phyloP scores from a whole-genome alignment of 1,139 yeast genomes.

The Debaryomyces sp. region DNA sequence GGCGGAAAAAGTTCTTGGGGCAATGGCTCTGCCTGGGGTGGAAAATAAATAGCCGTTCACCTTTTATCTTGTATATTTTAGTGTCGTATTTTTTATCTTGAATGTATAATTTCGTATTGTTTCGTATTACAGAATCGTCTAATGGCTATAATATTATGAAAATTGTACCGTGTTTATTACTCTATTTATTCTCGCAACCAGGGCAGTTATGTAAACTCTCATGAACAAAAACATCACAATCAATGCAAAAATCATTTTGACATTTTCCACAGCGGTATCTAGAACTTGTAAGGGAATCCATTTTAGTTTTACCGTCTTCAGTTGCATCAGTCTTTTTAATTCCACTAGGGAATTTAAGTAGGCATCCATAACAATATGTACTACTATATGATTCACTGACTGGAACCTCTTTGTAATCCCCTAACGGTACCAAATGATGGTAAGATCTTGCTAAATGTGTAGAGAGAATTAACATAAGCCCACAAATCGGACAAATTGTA shows the following conservation, averaged over 20 bases:
- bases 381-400: slow-evolving; percentile 45
- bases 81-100: slow-evolving; percentile 1
- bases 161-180: background rate
- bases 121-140: background rate
- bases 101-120: slow-evolving; percentile 3
- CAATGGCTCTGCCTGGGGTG: slow-evolving; percentile 19
- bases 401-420: slow-evolving; percentile 72
- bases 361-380: slow-evolving; percentile 72
- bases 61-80: slow-evolving; percentile 4
- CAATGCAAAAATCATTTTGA: slow-evolving; percentile 77
- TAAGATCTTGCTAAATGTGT: slow-evolving; percentile 95
- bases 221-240: slow-evolving; percentile 93
- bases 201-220: slow-evolving; percentile 93
- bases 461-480: slow-evolving; percentile 82
- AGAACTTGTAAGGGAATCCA: slow-evolving; percentile 55
- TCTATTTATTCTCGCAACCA: slow-evolving; percentile 66
- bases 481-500: slow-evolving; percentile 91
- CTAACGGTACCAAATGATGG: slow-evolving; percentile 89
- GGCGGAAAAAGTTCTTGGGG: slow-evolving; percentile 25
- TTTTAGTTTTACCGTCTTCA: slow-evolving; percentile 24
- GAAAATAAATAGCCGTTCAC: slow-evolving; percentile 3
- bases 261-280: slow-evolving; percentile 77
- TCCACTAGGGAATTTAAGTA: slow-evolving; percentile 52
- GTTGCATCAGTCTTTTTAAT: slow-evolving; percentile 15
- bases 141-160: background rate